Base-by-base conservation (phyloP, 1,284 basidiomycete genomes). In the Apiotrichum siamense region DNA sequence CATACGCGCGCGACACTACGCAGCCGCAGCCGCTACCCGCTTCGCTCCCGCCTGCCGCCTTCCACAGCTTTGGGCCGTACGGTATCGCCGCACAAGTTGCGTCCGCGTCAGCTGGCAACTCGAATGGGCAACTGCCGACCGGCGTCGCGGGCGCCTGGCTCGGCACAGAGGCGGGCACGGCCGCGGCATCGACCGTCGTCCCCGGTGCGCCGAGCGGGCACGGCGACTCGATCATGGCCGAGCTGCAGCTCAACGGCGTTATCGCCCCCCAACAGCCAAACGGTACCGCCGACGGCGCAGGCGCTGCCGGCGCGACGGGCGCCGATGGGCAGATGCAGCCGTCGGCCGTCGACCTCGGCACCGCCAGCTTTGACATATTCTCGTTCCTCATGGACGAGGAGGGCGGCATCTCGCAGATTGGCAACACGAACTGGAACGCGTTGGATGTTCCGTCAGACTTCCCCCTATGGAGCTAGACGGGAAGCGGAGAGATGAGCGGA, bases 351-450 rank as follows among this genome's bases (percentile, higher is more conserved):
- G 48, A 58, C 49, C 48, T 43, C n/a, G n/a, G n/a, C 24, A 38
- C 47, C n/a, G 32, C 57, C 26, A 49, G 36, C 41, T 69, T 72
- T 52, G 70, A 72, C 55, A 57, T 72, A 26, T 67, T 72, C 49
- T 66, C 58, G 21, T 72, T 70, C 53, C 56, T 71, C 54, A 69
- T 72, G 68, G 68, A 72, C 57, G 69, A 72, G 44, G 68, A 69
- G 51, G 67, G 66, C 23, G 62, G 60, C 5, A 44, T 65, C 13
- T 57, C 59, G 17, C 33, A 47, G 31, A 38, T 57, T 29, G 57
- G 52, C 10, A 61, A 55, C 39, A 56, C 55, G 23, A 53, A 44
- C 21, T 67, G 64, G 67, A 65, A 65, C 46, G 56, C 58, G 20
- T 55, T 68, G 44, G 69, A 71, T 18, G 59, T 69, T 7, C 69